Evolutionary conservation across 169 alveolate genomes (phyloP).

Genomic region (Condylostoma magnum): DNA sequence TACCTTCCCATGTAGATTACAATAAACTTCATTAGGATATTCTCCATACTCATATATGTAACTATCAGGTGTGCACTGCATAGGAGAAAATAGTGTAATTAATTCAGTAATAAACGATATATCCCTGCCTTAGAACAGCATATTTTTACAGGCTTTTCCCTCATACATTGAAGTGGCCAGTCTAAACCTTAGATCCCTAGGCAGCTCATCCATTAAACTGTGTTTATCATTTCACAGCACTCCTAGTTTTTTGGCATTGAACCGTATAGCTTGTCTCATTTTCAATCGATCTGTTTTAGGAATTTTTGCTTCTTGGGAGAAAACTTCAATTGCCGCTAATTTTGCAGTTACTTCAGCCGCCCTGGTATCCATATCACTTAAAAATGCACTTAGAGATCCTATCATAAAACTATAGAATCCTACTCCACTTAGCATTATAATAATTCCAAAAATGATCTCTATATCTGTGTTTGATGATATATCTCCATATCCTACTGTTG

Average conservation of each 20-base stretch:
- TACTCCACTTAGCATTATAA: slow-evolving; percentile 44
- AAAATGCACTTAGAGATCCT: slow-evolving; percentile 39
- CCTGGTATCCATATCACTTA: too few relatives aligned
- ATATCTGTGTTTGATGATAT: not conserved
- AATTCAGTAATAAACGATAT: slow-evolving; percentile 9
- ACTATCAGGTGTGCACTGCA: not conserved
- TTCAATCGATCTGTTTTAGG: slow-evolving; percentile 41
- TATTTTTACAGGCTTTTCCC: slow-evolving; percentile 36
- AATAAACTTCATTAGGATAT: slow-evolving; percentile 6
- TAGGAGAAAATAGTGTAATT: slow-evolving; percentile 4
- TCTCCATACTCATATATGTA: slow-evolving; percentile 15
- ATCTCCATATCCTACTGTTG: slow-evolving; percentile 32
- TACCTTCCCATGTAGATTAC: slow-evolving; percentile 36
- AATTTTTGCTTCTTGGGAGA: slow-evolving; percentile 54
- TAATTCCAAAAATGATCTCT: not conserved
- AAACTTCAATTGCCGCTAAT: slow-evolving; percentile 53
- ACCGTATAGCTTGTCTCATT: slow-evolving; percentile 45
- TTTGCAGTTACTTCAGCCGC: slow-evolving; percentile 32
- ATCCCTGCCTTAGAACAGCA: slow-evolving; percentile 46
- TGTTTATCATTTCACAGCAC: slow-evolving; percentile 33
- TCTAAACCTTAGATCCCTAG: slow-evolving; percentile 46
- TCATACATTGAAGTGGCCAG: slow-evolving; percentile 49
- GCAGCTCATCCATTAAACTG: slow-evolving; percentile 43
- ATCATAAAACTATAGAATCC: slow-evolving; percentile 42
- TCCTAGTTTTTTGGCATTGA: slow-evolving; percentile 31